Conservation (phyloP, 2,329 filamentous ascomycete species). For the Karstenula rhodostoma region DNA sequence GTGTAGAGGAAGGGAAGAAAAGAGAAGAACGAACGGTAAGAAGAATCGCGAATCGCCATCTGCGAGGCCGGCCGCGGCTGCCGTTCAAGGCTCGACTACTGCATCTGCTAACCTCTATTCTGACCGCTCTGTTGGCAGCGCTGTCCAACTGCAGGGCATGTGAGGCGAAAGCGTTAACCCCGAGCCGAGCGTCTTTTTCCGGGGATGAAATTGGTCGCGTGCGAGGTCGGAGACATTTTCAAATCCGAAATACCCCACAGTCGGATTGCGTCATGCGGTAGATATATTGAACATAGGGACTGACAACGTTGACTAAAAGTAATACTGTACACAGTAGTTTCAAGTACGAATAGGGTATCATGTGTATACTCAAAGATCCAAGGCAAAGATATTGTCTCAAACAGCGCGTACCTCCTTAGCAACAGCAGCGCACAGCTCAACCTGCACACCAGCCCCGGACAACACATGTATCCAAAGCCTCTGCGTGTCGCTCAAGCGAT, state of each 20-base stretch:
- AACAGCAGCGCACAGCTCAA: slow-evolving; percentile 78
- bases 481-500: slow-evolving; percentile 94
- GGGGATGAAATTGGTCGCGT: slow-evolving; percentile 10
- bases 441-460: slow-evolving; percentile 80
- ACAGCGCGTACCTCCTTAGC: slow-evolving; percentile 60
- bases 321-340: background rate
- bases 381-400: background rate
- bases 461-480: slow-evolving; percentile 96
- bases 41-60: background rate
- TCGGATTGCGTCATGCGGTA: slow-evolving; percentile 10
- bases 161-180: slow-evolving; percentile 2
- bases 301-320: background rate
- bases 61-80: slow-evolving; percentile 9
- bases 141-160: background rate
- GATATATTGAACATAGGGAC: background rate
- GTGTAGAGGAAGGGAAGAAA: background rate
- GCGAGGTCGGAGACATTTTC: slow-evolving; percentile 14
- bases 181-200: slow-evolving; percentile 2
- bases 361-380: too few relatives aligned
- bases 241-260: slow-evolving; percentile 8
- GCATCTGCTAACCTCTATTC: slow-evolving; percentile 12
- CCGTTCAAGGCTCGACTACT: slow-evolving; percentile 13
- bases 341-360: background rate
- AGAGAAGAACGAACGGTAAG: background rate
- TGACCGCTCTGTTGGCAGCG: slow-evolving; percentile 8